phyloP scores from a whole-genome alignment of 2,329 filamentous ascomycete species.

The Penicillium sp. region DNA sequence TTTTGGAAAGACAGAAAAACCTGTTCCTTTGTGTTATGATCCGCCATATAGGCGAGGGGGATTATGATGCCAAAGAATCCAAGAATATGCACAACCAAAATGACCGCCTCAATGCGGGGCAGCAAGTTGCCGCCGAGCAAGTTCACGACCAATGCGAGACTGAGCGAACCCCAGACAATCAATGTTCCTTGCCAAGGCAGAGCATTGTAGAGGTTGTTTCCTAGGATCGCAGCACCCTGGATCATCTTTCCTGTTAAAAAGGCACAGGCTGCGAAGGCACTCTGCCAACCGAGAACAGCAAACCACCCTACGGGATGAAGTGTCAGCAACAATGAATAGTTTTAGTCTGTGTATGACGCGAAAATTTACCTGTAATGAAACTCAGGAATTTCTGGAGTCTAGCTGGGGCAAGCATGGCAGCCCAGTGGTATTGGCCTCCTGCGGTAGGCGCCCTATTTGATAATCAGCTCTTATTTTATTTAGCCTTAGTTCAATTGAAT shows the following conservation, averaged over 20 bases:
- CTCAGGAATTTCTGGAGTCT: conserved; percentile 37
- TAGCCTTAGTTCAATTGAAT: background rate
- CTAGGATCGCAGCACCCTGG: conserved; percentile 42
- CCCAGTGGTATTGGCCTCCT: conserved; percentile 43
- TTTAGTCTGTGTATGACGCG: background rate
- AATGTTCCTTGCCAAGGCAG: conserved; percentile 53
- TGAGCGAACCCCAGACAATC: conserved; percentile 46
- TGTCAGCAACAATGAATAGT: background rate
- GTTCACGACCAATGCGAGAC: conserved; percentile 45
- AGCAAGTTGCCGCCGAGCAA: conserved; percentile 44
- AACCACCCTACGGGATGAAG: conserved; percentile 35
- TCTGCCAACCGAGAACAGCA: conserved; percentile 45
- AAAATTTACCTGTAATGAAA: conserved; percentile 33
- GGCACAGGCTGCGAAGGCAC: conserved; percentile 38
- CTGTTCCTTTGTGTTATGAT: conserved; percentile 42
- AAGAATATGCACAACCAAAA: conserved; percentile 51
- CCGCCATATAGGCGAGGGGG: conserved; percentile 45
- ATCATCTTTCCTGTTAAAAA: conserved; percentile 36
- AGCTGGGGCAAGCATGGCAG: conserved; percentile 40
- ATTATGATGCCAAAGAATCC: conserved; percentile 56
- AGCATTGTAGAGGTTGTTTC: conserved; percentile 35
- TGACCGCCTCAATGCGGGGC: conserved; percentile 49
- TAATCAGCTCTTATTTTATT: background rate
- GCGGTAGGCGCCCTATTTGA: conserved; percentile 28
- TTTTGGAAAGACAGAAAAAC: conserved; percentile 53